Base-by-base conservation (phyloP, 148 eudicot genomes). In the Chenopodium formosanum region DNA sequence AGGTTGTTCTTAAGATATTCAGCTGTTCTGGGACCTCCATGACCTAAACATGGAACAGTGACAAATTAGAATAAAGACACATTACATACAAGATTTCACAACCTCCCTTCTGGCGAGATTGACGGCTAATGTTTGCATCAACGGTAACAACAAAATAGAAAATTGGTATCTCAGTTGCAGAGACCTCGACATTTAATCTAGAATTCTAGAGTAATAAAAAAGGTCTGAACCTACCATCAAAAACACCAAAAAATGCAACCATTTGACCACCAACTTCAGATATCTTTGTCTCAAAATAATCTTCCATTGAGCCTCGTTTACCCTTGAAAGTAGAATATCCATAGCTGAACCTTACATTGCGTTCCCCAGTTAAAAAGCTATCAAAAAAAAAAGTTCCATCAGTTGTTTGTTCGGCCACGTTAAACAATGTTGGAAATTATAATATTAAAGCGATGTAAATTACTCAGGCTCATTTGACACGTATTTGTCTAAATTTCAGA, bases 321-420 rank as follows among this genome's bases (percentile, higher is more conserved):
- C 97, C 97, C 86, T 88, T 89, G 88, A 91, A 94, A 86, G 90
- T 90, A 22, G 91, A 88, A 89, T 94, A 94, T 72, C 97, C 97
- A 89, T 91, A 94, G 87, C 94, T 94, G 84, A 94, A 89, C 74
- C 76, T 86, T 72, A 85, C 80, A 74, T 89, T 88, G 60, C 25
- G 40, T 60, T 80, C 83, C 66, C 92, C 91, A 52, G 85, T 70
- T 74, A 92, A 87, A 81, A 89, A 90, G 84, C 93, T 90, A 85
- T 80, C 47, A 74, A 81, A 46, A 78, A 79, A 67, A 63, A 83
- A 78, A 1, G 10, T 4, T 65, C 44, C 37, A 67, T 83, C 14
- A 83, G 75, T 34, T 32, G 17, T 27, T 20, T 32, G 17, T 27
- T 20, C 69, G 29, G 48, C 77, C 29, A 74, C 40, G 20, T 70